phyloP scores from a whole-genome alignment of 345 rosid species.

The Kandelia obovata region DNA sequence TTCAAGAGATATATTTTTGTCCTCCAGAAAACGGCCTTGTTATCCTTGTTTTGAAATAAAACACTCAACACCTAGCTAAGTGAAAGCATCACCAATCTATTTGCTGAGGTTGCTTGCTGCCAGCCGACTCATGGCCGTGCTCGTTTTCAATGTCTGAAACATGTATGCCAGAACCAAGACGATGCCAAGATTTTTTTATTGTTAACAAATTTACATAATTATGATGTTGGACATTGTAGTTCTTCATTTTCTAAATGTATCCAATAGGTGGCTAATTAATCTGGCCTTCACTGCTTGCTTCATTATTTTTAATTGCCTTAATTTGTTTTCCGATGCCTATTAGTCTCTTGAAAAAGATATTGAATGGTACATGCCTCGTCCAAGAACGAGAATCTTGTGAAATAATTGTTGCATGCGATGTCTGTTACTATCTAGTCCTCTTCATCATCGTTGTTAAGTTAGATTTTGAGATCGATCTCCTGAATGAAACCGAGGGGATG shows the following conservation, averaged over 20 bases:
- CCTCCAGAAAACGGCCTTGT: not conserved
- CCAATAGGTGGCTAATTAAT: not conserved
- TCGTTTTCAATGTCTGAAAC: not conserved
- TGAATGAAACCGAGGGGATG: conserved; percentile 1
- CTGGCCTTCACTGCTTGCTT: not conserved
- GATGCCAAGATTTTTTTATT: not conserved
- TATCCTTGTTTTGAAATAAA: not conserved
- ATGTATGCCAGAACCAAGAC: not conserved
- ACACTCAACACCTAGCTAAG: no score
- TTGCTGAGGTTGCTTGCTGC: no score
- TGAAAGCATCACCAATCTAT: conserved; percentile 11
- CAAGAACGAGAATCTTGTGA: conserved; percentile 11
- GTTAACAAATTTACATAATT: not conserved
- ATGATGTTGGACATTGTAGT: not conserved
- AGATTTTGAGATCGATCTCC: conserved; percentile 4
- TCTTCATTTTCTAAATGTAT: not conserved
- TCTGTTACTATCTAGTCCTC: not conserved
- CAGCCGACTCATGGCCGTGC: no score
- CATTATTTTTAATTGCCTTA: not conserved
- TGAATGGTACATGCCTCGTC: conserved; percentile 5
- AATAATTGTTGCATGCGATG: not conserved
- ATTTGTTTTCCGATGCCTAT: not conserved
- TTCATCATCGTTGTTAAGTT: not conserved
- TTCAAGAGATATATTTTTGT: not conserved
- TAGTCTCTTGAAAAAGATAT: conserved; percentile 8